Evolutionary conservation across 2,329 filamentous ascomycete genomes (phyloP), one percentile per base, ranked within the genome.

Genomic region (Calonectria honghensis): DNA sequence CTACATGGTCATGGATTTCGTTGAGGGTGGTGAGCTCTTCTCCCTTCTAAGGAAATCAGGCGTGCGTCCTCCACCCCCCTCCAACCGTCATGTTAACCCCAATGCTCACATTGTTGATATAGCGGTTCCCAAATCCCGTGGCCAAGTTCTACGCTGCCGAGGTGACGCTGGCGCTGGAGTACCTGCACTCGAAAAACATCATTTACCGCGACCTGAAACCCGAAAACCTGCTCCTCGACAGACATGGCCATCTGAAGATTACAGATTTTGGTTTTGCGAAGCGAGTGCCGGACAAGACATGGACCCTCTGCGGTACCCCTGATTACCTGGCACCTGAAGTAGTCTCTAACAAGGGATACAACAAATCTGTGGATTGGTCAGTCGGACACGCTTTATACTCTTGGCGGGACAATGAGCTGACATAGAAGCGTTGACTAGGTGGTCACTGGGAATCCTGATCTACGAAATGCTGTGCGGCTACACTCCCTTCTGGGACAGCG

Each of bases 1-100:
- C 45, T 99, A 99, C 91, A 99, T 99, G 97, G 97, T 99, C 82
- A 99, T 99, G 97, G 97, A 99, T 86, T 99, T 99, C 88, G 96
- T 99, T 69, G 97, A 99, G 86, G 97, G 97, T 79, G 97, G 97
- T 82, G 97, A 99, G 89, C 90, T 99, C 70, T 99, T 99, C 85
- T 98, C 96, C 79, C 87, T 99, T 81, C 88, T 99, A 81, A 91
- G 97, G 81, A 98, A 99, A 86, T 98, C 96, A 89, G 93, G 96
- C 91, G 91, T 91, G 90, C 86, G 90, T 87, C 68, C 61, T n/a
- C 16, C 27, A 51, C 20, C 24, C 3, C 37, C 9, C 32, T 32
- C 54, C 18, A 52, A 16, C 41, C 16, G n/a, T 32, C 29, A 29
- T 41, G 39, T 18, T 4, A 27, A 9, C 10, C 59, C 59, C 57